Conservation (phyloP, 1,284 basidiomycete species). For the Phenoliferia sp. region DNA sequence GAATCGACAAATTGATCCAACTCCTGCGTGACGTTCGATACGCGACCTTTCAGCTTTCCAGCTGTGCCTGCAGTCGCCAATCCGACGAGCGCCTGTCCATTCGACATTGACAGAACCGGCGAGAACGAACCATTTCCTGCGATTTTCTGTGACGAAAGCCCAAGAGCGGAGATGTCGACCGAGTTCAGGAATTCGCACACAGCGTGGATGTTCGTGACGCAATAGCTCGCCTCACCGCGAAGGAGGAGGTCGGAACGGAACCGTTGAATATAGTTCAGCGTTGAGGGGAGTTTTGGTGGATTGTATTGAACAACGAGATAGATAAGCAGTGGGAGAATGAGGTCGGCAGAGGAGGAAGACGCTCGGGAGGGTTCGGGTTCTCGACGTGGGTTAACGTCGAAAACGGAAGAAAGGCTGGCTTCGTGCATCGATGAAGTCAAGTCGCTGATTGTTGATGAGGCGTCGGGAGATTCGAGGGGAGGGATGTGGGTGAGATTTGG, state of each 20-base stretch:
- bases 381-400: conserved; percentile 4
- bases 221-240: conserved; percentile 83
- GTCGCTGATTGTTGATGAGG: neutral
- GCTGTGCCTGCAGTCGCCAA: too few relatives aligned
- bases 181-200: conserved; percentile 90
- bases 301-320: conserved; percentile 86
- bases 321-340: conserved; percentile 82
- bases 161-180: conserved; percentile 76
- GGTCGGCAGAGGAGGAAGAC: conserved; percentile 51
- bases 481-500: conserved; percentile 14
- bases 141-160: conserved; percentile 62
- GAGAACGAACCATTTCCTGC: conserved; percentile 46
- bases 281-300: conserved; percentile 74
- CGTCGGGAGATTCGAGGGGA: neutral
- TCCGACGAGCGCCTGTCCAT: too few relatives aligned
- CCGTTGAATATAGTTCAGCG: conserved; percentile 78
- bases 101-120: too few relatives aligned
- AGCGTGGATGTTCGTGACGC: conserved; percentile 86
- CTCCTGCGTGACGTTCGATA: conserved; percentile 19
- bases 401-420: conserved; percentile 15
- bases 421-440: conserved; percentile 16
- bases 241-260: conserved; percentile 65
- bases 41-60: neutral
- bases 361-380: neutral
- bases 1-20: conserved; percentile 32